Percentiles rank a stretch among this genome's conserved stretches.
phyloP scores from a whole-genome alignment of 192 early-diverging fungal species.

The Coemansia sp. region DNA sequence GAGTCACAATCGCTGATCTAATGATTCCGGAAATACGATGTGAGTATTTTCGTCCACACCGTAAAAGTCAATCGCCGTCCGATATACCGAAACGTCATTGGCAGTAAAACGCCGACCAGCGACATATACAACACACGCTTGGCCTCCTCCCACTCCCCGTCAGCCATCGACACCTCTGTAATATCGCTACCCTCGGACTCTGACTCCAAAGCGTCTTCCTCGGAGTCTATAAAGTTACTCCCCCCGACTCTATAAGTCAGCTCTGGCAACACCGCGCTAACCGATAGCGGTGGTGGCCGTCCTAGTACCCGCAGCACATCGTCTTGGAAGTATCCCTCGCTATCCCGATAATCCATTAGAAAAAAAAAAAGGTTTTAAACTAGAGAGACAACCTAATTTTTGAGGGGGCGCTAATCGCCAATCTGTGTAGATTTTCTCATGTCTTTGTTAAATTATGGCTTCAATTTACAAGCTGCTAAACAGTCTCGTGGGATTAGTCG shows the following conservation, averaged over 20 bases:
- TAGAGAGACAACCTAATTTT: not conserved
- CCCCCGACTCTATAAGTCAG: conserved; percentile 19
- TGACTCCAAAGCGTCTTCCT: not conserved
- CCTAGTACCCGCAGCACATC: conserved; percentile 47
- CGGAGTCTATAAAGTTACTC: conserved; percentile 21
- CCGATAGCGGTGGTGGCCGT: conserved; percentile 15
- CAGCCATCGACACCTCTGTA: not conserved
- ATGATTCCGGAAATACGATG: conserved; percentile 20
- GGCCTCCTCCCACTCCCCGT: conserved; percentile 46
- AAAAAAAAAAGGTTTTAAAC: not conserved
- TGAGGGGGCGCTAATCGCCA: not conserved
- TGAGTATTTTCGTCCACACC: conserved; percentile 34
- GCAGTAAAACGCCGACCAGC: conserved; percentile 40
- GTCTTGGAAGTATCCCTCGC: conserved; percentile 42
- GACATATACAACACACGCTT: conserved; percentile 41
- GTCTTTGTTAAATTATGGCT: conserved; percentile 6
- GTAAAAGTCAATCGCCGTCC: conserved; percentile 38
- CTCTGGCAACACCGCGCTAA: not conserved
- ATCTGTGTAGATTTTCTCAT: not conserved
- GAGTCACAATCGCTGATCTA: not conserved
- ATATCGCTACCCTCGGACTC: not conserved
- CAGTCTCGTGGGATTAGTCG: not conserved
- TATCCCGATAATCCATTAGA: conserved; percentile 46
- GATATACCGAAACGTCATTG: conserved; percentile 37
- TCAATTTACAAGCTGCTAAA: not conserved